Conservation (phyloP, 768 basidiomycete genomes). For the Sarcomyxa edulis region DNA sequence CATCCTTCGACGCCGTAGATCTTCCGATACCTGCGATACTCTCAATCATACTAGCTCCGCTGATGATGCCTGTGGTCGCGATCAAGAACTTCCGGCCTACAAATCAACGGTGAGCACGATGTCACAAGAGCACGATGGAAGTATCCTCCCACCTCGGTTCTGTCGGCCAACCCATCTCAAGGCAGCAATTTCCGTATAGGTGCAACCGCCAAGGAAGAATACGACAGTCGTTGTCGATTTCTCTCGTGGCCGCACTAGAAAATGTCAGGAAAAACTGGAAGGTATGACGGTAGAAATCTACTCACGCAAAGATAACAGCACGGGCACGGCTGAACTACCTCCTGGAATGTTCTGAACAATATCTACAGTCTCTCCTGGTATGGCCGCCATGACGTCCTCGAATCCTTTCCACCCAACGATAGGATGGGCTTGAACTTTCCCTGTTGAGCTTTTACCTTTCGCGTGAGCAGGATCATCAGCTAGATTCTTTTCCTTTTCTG, state of each 20-base stretch:
- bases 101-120: conserved; percentile 3
- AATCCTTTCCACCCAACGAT: conserved; percentile 98
- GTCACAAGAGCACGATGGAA: conserved; percentile 2
- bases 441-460: conserved; percentile 24
- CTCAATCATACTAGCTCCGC: conserved; percentile 67
- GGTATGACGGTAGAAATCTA: conserved; percentile 5
- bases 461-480: conserved; percentile 31
- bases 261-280: conserved; percentile 7
- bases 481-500: conserved; percentile 34
- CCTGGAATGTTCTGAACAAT: conserved; percentile 44
- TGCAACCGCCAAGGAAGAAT: conserved; percentile 96
- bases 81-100: conserved; percentile 84
- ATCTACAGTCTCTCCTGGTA: conserved; percentile 88
- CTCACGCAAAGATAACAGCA: conserved; percentile 27
- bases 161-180: conserved; percentile 88
- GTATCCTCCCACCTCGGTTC: conserved; percentile 69
- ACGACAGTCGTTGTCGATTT: conserved; percentile 80
- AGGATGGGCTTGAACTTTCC: conserved; percentile 79
- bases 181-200: conserved; percentile 95
- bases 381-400: conserved; percentile 77
- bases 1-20: conserved; percentile 33
- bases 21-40: conserved; percentile 47
- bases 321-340: conserved; percentile 18
- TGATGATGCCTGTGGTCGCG: conserved; percentile 88
- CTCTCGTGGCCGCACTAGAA: conserved; percentile 45